Evolutionary conservation across 176 grass and related monocot genomes (phyloP).

Genomic region (Guadua angustifolia): DNA sequence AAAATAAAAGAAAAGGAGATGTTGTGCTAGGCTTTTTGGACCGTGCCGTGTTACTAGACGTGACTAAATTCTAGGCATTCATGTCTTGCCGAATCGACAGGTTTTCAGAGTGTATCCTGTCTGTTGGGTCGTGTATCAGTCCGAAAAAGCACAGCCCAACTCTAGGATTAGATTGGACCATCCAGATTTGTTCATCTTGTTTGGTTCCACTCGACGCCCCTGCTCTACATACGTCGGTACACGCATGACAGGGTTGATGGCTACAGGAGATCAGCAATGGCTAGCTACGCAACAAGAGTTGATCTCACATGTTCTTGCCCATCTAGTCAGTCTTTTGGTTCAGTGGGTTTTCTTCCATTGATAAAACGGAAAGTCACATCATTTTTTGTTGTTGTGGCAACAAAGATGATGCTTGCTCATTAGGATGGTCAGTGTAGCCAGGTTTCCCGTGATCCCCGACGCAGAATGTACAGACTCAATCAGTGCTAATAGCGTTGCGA

Average conservation of each 20-base stretch:
- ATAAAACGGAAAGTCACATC: background rate
- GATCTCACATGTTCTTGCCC: background rate
- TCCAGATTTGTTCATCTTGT: background rate
- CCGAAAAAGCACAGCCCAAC: no score
- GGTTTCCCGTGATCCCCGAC: no score
- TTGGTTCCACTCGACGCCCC: background rate
- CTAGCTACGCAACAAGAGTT: background rate
- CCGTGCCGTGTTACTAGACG: no score
- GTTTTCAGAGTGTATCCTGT: no score
- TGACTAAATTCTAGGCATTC: no score
- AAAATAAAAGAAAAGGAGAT: no score
- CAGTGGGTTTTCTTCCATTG: background rate
- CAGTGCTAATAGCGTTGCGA: no score
- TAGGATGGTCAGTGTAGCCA: background rate
- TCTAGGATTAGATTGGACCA: background rate
- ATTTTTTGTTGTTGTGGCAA: background rate
- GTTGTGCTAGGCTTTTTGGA: no score
- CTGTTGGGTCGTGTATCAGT: no score
- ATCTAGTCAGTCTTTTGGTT: background rate
- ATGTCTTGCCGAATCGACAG: no score
- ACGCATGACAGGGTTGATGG: constrained; percentile 6
- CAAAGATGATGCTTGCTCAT: background rate
- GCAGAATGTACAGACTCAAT: no score
- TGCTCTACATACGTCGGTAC: background rate
- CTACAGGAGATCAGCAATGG: constrained; percentile 18